Conservation (phyloP, 225 moss, liverwort and hornwort species). For the Pseudisothecium myosuroides region DNA sequence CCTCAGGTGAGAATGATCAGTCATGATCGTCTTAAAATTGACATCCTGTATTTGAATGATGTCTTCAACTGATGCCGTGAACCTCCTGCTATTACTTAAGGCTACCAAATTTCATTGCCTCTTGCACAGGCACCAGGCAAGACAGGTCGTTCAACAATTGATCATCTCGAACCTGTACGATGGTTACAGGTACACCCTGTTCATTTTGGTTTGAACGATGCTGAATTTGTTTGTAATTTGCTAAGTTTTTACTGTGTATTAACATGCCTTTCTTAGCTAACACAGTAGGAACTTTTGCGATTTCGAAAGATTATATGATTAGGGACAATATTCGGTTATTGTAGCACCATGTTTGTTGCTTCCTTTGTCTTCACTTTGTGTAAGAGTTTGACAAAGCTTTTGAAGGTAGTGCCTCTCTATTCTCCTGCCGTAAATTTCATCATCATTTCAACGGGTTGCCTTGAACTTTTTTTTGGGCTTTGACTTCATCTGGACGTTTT, state of each 20-base stretch:
- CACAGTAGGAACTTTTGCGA: neutral
- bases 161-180: constrained; percentile 69
- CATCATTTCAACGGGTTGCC: neutral
- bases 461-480: neutral
- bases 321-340: neutral
- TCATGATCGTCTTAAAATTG: neutral
- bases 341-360: neutral
- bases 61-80: neutral
- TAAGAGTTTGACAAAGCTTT: neutral
- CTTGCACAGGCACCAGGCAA: constrained; percentile 55
- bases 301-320: neutral
- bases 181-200: constrained; percentile 70
- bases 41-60: neutral
- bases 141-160: constrained; percentile 42
- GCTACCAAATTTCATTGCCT: neutral
- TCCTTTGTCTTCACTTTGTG: neutral
- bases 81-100: neutral
- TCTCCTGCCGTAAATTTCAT: neutral
- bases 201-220: neutral
- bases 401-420: neutral
- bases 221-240: neutral
- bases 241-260: neutral
- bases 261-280: neutral
- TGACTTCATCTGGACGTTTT: neutral
- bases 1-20: constrained; percentile 48